phyloP scores from a whole-genome alignment of 176 grass and related monocot genomes.

The Secale cereale region DNA sequence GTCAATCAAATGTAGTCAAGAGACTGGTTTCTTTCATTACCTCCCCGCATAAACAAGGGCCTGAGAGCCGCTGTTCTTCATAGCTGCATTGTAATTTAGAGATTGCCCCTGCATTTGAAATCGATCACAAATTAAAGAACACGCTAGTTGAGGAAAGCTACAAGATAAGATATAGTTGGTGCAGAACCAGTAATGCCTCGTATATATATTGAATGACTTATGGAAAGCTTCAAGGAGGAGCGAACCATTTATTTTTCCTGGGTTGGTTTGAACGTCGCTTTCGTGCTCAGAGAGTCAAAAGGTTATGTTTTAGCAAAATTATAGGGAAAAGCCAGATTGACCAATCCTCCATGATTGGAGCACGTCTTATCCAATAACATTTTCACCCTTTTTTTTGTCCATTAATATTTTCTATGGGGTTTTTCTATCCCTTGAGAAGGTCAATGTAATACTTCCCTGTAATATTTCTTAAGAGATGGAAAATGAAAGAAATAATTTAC shows the following conservation, averaged over 20 bases:
- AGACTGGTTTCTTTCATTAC: not conserved
- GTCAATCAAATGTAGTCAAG: not conserved
- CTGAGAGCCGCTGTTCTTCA: not conserved
- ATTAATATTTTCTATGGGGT: not conserved
- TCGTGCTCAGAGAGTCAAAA: not conserved
- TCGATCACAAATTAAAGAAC: no score
- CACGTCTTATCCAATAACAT: no score
- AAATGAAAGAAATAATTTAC: not conserved
- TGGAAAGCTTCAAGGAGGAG: not conserved
- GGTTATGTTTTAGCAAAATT: not conserved
- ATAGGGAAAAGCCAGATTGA: not conserved
- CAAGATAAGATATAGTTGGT: not conserved
- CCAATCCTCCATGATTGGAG: not conserved
- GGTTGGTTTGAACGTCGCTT: not conserved
- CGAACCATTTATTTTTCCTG: fast-evolving
- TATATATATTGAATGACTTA: not conserved
- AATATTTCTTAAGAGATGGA: not conserved
- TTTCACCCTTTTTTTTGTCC: no score
- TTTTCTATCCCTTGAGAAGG: not conserved
- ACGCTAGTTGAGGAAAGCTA: not conserved
- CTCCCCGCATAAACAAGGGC: not conserved
- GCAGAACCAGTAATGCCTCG: not conserved
- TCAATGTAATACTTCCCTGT: not conserved
- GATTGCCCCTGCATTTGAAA: constrained; percentile 40
- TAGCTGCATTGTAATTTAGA: not conserved